Percentiles rank a stretch among this genome's conserved stretches.
Evolutionary conservation across 1,284 basidiomycete species (phyloP).

Genomic region (Athelia sp.): DNA sequence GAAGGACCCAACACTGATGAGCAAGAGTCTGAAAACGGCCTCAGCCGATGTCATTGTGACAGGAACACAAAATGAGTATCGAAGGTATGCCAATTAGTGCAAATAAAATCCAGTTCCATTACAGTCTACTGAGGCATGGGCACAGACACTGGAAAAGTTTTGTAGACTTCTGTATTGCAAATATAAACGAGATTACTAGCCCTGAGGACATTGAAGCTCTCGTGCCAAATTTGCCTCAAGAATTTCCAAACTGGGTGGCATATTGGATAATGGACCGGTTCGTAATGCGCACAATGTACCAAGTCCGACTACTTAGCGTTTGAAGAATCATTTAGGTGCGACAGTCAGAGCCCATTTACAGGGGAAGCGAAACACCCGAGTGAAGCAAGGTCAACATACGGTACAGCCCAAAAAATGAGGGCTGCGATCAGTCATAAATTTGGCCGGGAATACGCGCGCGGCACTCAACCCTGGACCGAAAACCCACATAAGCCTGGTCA

Average conservation of each 20-base stretch:
- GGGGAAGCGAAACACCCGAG: neutral
- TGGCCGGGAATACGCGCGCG: conserved; percentile 20
- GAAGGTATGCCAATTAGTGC: no score
- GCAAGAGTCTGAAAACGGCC: no score
- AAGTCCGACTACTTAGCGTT: neutral
- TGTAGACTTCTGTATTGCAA: neutral
- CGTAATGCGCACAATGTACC: neutral
- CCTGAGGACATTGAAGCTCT: neutral
- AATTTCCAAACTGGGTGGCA: neutral
- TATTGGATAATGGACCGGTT: neutral
- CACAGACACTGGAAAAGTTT: neutral
- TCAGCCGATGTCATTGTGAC: neutral
- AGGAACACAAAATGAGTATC: neutral
- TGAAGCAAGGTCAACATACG: conserved; percentile 12
- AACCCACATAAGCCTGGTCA: conserved; percentile 10
- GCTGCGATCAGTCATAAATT: conserved; percentile 27
- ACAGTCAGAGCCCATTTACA: neutral
- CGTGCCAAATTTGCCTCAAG: neutral
- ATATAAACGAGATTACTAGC: neutral
- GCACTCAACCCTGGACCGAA: conserved; percentile 22
- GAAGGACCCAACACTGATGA: no score
- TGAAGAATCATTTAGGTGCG: neutral
- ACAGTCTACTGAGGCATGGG: neutral
- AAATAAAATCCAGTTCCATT: neutral
- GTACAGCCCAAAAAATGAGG: conserved; percentile 30